Percentiles rank a stretch among this genome's conserved stretches.
These are phyloP conservation scores for Emydomyces testavorans DNA, from an alignment of 2,329 filamentous ascomycete genomes.

Conservation along the genomic window DNA sequence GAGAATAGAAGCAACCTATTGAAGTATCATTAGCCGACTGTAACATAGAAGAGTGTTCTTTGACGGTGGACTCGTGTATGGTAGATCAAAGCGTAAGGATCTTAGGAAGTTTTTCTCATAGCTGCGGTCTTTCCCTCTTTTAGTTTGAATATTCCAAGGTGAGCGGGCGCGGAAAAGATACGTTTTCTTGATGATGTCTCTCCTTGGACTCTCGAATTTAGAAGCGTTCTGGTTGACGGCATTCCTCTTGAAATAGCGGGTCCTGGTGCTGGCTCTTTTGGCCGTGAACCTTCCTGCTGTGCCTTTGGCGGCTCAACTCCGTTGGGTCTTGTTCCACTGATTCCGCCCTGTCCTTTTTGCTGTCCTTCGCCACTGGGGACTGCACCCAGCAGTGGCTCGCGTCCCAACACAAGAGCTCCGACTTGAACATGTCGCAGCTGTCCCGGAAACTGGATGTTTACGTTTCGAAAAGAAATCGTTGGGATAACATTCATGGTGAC, in stretches of 20 bases:
- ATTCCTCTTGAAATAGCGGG: no score
- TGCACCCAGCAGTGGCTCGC: neutral
- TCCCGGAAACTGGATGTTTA: conserved; percentile 1
- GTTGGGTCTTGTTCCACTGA: no score
- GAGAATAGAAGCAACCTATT: no score
- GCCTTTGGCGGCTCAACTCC: neutral
- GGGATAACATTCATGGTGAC: conserved; percentile 21
- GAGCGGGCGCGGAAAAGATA: neutral
- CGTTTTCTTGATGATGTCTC: no score
- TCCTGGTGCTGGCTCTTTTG: neutral
- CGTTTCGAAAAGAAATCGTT: conserved; percentile 17
- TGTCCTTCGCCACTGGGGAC: no score
- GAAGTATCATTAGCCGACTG: no score
- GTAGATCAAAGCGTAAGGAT: neutral
- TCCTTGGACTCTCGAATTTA: no score
- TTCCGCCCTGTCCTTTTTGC: no score
- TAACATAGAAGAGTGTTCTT: no score
- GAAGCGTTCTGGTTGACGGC: no score
- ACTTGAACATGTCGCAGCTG: neutral
- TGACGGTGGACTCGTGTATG: neutral
- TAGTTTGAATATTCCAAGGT: neutral
- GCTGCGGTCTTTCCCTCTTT: neutral
- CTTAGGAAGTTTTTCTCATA: neutral
- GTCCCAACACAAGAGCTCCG: neutral
- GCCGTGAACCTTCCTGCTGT: neutral